phyloP scores from a whole-genome alignment of 352 stramenopile species.

The Pythium myriotylum region DNA sequence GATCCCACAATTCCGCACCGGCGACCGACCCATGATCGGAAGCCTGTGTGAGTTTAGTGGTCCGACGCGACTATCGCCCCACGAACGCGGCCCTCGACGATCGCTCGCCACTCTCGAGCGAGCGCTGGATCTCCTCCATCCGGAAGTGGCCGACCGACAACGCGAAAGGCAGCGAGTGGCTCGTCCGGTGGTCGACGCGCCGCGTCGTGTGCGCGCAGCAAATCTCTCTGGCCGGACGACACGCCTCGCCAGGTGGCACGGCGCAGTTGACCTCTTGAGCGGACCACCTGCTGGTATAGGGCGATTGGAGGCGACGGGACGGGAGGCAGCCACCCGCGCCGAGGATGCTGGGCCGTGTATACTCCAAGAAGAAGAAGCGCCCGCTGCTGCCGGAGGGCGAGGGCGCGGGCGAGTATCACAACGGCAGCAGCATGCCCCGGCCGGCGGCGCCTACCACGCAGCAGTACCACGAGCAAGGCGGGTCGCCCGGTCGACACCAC shows the following conservation, averaged over 20 bases:
- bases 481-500: not conserved
- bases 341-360: conserved; percentile 20
- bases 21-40: too few relatives aligned
- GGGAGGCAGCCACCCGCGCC: not conserved
- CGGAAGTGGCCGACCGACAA: too few relatives aligned
- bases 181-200: too few relatives aligned
- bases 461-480: conserved; percentile 1
- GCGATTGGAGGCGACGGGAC: not conserved
- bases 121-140: too few relatives aligned
- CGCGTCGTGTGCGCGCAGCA: too few relatives aligned
- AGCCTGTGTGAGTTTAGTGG: too few relatives aligned
- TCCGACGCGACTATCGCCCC: too few relatives aligned
- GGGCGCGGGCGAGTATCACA: conserved; percentile 9
- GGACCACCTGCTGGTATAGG: conserved; percentile 13
- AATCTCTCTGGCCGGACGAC: too few relatives aligned
- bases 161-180: too few relatives aligned
- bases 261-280: not conserved
- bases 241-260: too few relatives aligned
- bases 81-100: too few relatives aligned
- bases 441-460: conserved; percentile 11
- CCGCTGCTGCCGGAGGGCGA: conserved; percentile 8
- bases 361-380: conserved; percentile 30
- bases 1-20: too few relatives aligned
- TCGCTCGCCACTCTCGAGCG: not conserved
- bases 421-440: conserved; percentile 17